Evolutionary conservation across 768 basidiomycete genomes (phyloP).

Genomic region (Solioccasus polychromus): DNA sequence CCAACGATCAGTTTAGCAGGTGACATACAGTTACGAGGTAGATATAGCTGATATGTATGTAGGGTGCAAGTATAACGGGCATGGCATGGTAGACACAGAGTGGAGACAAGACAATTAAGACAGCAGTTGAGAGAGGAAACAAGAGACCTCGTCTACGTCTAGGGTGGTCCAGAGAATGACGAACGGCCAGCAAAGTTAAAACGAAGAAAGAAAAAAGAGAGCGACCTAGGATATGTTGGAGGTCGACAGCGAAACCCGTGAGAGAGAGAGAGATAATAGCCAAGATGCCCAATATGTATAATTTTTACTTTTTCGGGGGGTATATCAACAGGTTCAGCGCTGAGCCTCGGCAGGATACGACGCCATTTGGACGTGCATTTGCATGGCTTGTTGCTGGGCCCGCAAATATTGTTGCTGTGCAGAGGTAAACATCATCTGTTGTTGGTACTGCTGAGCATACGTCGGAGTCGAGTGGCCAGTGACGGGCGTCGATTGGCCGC

Average conservation of each 20-base stretch:
- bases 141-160: slow-evolving; percentile 16
- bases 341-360: slow-evolving; percentile 18
- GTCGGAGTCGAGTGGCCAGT: slow-evolving; percentile 30
- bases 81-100: slow-evolving; percentile 1
- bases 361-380: slow-evolving; percentile 27
- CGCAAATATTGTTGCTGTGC: slow-evolving; percentile 38
- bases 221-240: slow-evolving; percentile 35
- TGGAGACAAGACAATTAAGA: slow-evolving; percentile 22
- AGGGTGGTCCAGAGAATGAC: slow-evolving; percentile 7
- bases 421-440: slow-evolving; percentile 36
- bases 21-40: slow-evolving; percentile 25
- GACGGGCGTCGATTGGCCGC: slow-evolving; percentile 32
- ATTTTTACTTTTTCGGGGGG: slow-evolving; percentile 33
- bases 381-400: slow-evolving; percentile 30
- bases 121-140: not conserved
- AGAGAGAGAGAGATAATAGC: slow-evolving; percentile 20
- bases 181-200: not conserved
- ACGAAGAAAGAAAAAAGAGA: not conserved
- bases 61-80: slow-evolving; percentile 19
- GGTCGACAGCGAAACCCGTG: slow-evolving; percentile 21
- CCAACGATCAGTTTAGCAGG: not conserved
- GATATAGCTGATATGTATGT: slow-evolving; percentile 18
- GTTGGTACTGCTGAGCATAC: slow-evolving; percentile 34
- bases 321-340: slow-evolving; percentile 16
- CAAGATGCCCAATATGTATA: slow-evolving; percentile 36